Base-by-base conservation (phyloP, 495 filamentous ascomycete species). In the Penicillium taxi region DNA sequence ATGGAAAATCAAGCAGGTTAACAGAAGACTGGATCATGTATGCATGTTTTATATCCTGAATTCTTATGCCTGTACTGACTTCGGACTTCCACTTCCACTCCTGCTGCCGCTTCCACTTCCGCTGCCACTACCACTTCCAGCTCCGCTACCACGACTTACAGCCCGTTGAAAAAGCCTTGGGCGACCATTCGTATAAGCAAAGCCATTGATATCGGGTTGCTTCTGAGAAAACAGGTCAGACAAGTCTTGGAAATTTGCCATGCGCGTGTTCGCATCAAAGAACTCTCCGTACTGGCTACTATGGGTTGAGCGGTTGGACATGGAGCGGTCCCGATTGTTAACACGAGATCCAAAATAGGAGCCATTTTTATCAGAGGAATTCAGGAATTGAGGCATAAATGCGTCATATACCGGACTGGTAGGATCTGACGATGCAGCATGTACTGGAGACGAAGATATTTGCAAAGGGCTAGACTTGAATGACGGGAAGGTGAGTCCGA, bases 11-110 rank as follows among this genome's bases (percentile, higher is more conserved):
- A 23, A 41, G 32, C 3, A 9, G 20, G 27, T 13, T 21, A 32
- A 27, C 21, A 32, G 12, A 16, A 38, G 41, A 42, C 23, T 13
- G 39, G 8, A 8, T n/a, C 22, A 34, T 32, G 14, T 33, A 22
- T 32, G 5, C 25, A 32, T 22, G 6, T 32, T 36, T 41, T 26
- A 52, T 14, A 6, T 2, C 9, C 34, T 41, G 44, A 12, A 45
- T 20, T 47, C 41, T 59, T 22, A 60, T 27, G 56, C 63, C 34
- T 50, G 56, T 3, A 52, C 48, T 39, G 66, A 67, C 40, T 55
- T 56, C 26, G 69, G 66, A 57, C 67, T 70, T 37, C 61, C 66
- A 43, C 56, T 67, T 21, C 61, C 61, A 39, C 63, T 68, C 14
- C 61, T 48, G 36, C 55, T 63, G 34, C 55, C 60, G 24, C 63